Base-by-base conservation (phyloP, 2,329 filamentous ascomycete species). In the Immersiporthe knoxdaviesiana region DNA sequence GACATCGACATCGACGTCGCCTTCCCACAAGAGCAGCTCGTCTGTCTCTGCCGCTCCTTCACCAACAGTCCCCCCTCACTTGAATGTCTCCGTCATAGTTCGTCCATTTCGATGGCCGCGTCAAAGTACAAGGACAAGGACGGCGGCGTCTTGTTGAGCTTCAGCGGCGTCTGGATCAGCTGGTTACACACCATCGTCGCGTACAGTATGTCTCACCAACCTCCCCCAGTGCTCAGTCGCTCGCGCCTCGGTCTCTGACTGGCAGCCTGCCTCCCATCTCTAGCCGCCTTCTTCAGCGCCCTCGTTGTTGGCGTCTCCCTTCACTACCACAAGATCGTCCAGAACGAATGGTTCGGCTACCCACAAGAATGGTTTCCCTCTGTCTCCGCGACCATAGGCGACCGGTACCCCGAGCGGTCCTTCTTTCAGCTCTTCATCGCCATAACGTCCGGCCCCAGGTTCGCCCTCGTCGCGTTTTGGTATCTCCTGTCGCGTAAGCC, bases 401-500 rank as follows among this genome's bases (percentile, higher is more conserved):
- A 99, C 80, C 90, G 94, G 73, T 98, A 97, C 77, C 96, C 96
- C 66, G 96, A 99, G 81, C 91, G 96, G 70, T 97, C 96, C 21
- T 91, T 98, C 76, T 99, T 99, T 80, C 95, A 97, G 88, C 81
- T 99, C 74, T 97, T 98, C 79, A 99, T 99, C 78, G 95, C 95
- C 71, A 90, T 99, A 71, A 97, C 95, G 44, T 97, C 96, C 59
- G 92, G 92, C 90, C 95, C 96, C 76, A 90, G 96, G 71, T 97
- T 99, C 80, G 90, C 91, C 32, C 89, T 99, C 64, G 93, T 97
- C 70, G 92, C 90, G 66, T 84, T 99, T 30, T 98, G 92, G 91
- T 99, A 97, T 78, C 85, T 97, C 73, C 84, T 99, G 67, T 97
- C 94, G 44, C 88, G 92, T 71, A 89, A 88, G 74, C 90, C 92